These are phyloP conservation scores for Aureobasidium sp. DNA, from an alignment of 2,329 filamentous ascomycete species.

Conservation along the genomic window DNA sequence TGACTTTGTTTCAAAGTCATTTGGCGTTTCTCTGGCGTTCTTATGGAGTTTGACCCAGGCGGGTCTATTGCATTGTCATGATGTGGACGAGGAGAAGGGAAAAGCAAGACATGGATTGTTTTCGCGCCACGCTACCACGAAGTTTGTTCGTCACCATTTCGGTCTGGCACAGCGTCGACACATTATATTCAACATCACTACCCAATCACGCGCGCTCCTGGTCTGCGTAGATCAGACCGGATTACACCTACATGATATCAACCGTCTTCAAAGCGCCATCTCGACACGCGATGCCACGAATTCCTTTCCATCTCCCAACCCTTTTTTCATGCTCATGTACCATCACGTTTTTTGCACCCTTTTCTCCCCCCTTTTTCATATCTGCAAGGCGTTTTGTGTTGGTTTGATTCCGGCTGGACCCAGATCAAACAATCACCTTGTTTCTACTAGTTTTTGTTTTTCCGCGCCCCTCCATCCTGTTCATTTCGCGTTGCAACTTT, in stretches of 20 bases:
- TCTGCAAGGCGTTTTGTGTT: not conserved
- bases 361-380: not conserved
- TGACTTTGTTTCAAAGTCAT: not conserved
- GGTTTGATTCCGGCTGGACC: not conserved
- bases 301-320: slow-evolving; percentile 8
- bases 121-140: slow-evolving; percentile 12
- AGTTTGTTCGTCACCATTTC: not conserved
- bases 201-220: not conserved
- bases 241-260: not conserved
- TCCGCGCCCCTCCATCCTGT: not conserved
- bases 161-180: slow-evolving; percentile 4
- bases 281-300: slow-evolving; percentile 2
- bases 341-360: not conserved
- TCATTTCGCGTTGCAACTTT: not conserved
- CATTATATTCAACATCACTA: slow-evolving; percentile 5
- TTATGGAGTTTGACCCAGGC: not conserved
- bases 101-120: slow-evolving; percentile 13
- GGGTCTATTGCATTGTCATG: slow-evolving; percentile 10
- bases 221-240: not conserved
- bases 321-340: slow-evolving; percentile 12
- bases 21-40: slow-evolving; percentile 7
- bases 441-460: not conserved
- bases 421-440: not conserved
- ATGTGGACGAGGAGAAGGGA: slow-evolving; percentile 2
- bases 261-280: slow-evolving; percentile 8